These are phyloP conservation scores for Thalassiosira oceanica DNA, from an alignment of 352 stramenopile genomes.

Conservation along the genomic window DNA sequence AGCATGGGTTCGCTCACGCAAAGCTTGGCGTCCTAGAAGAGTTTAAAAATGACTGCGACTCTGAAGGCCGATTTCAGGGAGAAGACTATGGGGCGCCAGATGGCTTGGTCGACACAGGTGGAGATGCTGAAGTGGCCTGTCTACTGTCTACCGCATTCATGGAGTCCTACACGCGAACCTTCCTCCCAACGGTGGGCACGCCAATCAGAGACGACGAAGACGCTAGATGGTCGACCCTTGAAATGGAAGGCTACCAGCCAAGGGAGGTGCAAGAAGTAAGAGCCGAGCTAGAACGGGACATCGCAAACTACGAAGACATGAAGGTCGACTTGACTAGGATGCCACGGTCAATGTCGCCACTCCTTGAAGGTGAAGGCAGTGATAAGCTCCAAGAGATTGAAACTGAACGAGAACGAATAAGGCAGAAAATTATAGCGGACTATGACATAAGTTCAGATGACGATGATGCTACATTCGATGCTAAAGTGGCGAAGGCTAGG, in stretches of 20 bases:
- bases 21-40: conserved; percentile 13
- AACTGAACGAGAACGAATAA: conserved; percentile 30
- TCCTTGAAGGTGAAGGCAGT: conserved; percentile 36
- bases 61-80: conserved; percentile 50
- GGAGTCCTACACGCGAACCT: conserved; percentile 76
- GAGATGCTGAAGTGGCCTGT: conserved; percentile 75
- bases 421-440: conserved; percentile 33
- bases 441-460: conserved; percentile 43
- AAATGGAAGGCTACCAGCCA: conserved; percentile 41
- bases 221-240: conserved; percentile 32
- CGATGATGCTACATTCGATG: conserved; percentile 37
- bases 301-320: conserved; percentile 59
- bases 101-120: conserved; percentile 27
- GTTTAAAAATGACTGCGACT: conserved; percentile 4
- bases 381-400: conserved; percentile 18
- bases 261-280: conserved; percentile 57
- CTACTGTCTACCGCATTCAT: conserved; percentile 78
- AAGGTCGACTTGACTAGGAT: conserved; percentile 48
- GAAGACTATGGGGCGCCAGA: conserved; percentile 66
- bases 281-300: conserved; percentile 60
- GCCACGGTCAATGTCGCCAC: conserved; percentile 20
- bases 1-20: conserved; percentile 75
- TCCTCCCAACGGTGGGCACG: conserved; percentile 66
- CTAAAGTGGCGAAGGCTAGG: conserved; percentile 32
- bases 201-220: conserved; percentile 59